Conservation (phyloP, 352 stramenopile genomes). For the Globisporangium heterothallicum region DNA sequence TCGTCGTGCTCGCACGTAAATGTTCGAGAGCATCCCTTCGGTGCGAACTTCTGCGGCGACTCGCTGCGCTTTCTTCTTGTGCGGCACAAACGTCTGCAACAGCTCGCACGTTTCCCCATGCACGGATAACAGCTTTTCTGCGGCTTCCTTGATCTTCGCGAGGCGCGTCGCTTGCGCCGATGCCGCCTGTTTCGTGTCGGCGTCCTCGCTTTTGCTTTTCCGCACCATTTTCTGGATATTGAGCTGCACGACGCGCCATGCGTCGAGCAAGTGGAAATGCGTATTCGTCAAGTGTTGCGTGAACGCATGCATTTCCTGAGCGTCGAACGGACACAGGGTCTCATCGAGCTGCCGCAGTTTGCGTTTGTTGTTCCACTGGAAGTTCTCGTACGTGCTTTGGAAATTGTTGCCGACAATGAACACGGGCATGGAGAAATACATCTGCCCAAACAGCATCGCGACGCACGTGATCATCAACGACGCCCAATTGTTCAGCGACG, state of each 20-base stretch:
- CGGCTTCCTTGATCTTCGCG: slow-evolving; percentile 42
- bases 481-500: slow-evolving; percentile 45
- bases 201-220: slow-evolving; percentile 14
- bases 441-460: slow-evolving; percentile 70
- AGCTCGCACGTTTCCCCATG: slow-evolving; percentile 34
- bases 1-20: slow-evolving; percentile 32
- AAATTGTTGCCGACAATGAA: slow-evolving; percentile 79
- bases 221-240: slow-evolving; percentile 33
- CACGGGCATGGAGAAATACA: slow-evolving; percentile 79
- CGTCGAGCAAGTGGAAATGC: slow-evolving; percentile 48
- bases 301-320: slow-evolving; percentile 31
- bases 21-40: slow-evolving; percentile 37
- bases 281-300: slow-evolving; percentile 54
- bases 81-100: slow-evolving; percentile 49
- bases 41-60: neutral
- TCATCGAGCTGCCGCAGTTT: slow-evolving; percentile 42
- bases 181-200: slow-evolving; percentile 19
- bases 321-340: slow-evolving; percentile 53
- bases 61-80: slow-evolving; percentile 24
- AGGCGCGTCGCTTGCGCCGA: slow-evolving; percentile 28
- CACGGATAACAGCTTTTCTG: slow-evolving; percentile 27
- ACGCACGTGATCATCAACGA: slow-evolving; percentile 45
- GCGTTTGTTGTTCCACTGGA: slow-evolving; percentile 47
- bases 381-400: slow-evolving; percentile 51
- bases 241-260: slow-evolving; percentile 40